A percentile compares a stretch with the other conserved stretches of the same genome.
Conservation (phyloP, 768 basidiomycete genomes). For the Agaricus sinodeliciosus region DNA sequence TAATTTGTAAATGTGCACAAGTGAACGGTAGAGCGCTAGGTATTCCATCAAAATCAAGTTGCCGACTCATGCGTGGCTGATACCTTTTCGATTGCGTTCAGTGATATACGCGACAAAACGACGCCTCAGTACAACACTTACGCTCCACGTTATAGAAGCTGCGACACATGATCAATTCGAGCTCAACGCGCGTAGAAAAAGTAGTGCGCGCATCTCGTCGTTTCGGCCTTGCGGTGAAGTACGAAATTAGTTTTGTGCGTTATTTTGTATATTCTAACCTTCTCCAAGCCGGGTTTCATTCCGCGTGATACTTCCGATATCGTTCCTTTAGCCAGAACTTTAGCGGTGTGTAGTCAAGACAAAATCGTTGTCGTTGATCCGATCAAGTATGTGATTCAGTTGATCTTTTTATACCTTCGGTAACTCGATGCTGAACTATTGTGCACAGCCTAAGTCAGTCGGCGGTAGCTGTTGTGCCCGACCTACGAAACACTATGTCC, state of each 20-base stretch:
- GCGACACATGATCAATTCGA: slow-evolving; percentile 31
- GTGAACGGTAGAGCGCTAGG: slow-evolving; percentile 50
- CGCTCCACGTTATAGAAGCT: slow-evolving; percentile 56
- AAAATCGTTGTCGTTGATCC: slow-evolving; percentile 65
- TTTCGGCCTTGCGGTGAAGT: slow-evolving; percentile 69
- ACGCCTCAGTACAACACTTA: slow-evolving; percentile 46
- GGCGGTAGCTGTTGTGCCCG: slow-evolving; percentile 47
- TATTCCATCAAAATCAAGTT: slow-evolving; percentile 23
- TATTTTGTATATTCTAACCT: neutral
- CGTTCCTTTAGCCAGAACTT: slow-evolving; percentile 49
- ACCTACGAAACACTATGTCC: slow-evolving; percentile 37
- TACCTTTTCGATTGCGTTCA: slow-evolving; percentile 18
- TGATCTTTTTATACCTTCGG: neutral
- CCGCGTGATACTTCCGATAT: slow-evolving; percentile 66
- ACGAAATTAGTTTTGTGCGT: slow-evolving; percentile 14
- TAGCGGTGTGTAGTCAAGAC: slow-evolving; percentile 60
- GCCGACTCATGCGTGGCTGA: neutral
- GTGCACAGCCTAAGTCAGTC: slow-evolving; percentile 33
- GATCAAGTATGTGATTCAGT: slow-evolving; percentile 42
- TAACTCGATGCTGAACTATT: neutral
- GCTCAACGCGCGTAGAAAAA: slow-evolving; percentile 27
- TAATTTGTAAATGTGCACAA: slow-evolving; percentile 55
- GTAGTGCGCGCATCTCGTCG: slow-evolving; percentile 23
- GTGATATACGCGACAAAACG: slow-evolving; percentile 67
- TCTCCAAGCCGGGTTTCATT: slow-evolving; percentile 52